These are phyloP conservation scores for Claviceps humidiphila DNA, from an alignment of 2,329 filamentous ascomycete species.

Conservation along the genomic window DNA sequence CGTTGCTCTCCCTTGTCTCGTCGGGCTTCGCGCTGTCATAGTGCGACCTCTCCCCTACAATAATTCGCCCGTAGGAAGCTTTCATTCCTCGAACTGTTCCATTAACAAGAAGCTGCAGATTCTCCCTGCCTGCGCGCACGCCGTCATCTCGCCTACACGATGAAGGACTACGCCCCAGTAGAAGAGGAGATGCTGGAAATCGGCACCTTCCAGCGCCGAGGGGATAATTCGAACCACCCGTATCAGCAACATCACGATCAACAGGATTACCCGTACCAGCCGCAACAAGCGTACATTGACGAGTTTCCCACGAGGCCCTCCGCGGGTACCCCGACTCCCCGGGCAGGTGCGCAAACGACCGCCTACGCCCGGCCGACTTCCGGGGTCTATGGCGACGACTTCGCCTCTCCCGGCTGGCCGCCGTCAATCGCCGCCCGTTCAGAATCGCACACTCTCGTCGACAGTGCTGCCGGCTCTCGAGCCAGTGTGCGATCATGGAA, in stretches of 20 bases:
- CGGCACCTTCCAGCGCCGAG: slow-evolving; percentile 14
- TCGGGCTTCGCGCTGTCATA: not conserved
- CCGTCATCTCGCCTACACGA: slow-evolving; percentile 5
- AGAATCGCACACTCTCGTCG: slow-evolving; percentile 17
- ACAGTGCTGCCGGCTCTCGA: slow-evolving; percentile 14
- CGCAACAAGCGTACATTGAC: slow-evolving; percentile 13
- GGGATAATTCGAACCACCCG: not conserved
- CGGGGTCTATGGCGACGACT: slow-evolving; percentile 3
- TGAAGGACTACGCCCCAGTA: slow-evolving; percentile 19
- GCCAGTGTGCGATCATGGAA: slow-evolving; percentile 13
- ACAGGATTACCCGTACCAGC: slow-evolving; percentile 14
- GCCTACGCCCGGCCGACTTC: slow-evolving; percentile 4
- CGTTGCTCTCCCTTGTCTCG: not conserved
- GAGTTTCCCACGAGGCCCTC: slow-evolving; percentile 1
- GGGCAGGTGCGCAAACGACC: not conserved
- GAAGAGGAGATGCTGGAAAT: slow-evolving; percentile 24
- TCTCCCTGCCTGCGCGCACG: not conserved
- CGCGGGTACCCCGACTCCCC: slow-evolving; percentile 1
- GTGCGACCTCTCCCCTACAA: not conserved
- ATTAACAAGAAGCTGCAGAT: not conserved
- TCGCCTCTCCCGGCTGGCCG: slow-evolving; percentile 8
- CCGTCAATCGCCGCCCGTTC: slow-evolving; percentile 11
- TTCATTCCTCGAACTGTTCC: not conserved
- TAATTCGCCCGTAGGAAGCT: not conserved
- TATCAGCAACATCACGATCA: slow-evolving; percentile 10